phyloP scores from a whole-genome alignment of 1,284 basidiomycete genomes.

The Xerocomus alliaceus region DNA sequence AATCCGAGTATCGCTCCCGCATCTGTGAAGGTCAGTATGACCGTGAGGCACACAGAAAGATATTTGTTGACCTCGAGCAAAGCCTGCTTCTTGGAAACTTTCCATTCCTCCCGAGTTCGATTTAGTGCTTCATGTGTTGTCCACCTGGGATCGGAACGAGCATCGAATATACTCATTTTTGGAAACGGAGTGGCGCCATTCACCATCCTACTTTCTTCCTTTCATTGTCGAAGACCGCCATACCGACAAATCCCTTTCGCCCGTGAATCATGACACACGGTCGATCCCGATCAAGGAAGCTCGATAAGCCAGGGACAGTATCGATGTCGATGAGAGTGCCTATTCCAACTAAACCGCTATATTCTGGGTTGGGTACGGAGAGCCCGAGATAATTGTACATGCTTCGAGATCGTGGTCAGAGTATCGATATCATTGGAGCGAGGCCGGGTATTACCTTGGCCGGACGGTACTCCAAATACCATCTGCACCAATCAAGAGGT shows the following conservation, averaged over 20 bases:
- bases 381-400: constrained; percentile 33
- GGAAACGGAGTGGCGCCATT: neutral
- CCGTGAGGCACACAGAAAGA: neutral
- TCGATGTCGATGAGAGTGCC: constrained; percentile 30
- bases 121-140: constrained; percentile 37
- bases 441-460: constrained; percentile 21
- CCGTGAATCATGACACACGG: constrained; percentile 42
- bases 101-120: constrained; percentile 39
- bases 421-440: neutral
- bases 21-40: constrained; percentile 24
- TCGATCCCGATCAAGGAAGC: constrained; percentile 24
- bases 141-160: constrained; percentile 30
- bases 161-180: neutral
- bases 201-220: constrained; percentile 35
- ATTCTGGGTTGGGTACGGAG: constrained; percentile 32
- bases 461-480: constrained; percentile 43
- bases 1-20: constrained; percentile 33
- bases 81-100: constrained; percentile 30
- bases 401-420: constrained; percentile 23
- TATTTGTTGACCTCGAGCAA: constrained; percentile 24
- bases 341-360: constrained; percentile 40
- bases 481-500: constrained; percentile 43
- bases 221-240: constrained; percentile 36
- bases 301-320: constrained; percentile 29
- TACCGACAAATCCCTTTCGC: constrained; percentile 38